Percentiles rank a stretch among this genome's conserved stretches.
Conservation (phyloP, 495 filamentous ascomycete species). For the Aspergillus coremiiformis region DNA sequence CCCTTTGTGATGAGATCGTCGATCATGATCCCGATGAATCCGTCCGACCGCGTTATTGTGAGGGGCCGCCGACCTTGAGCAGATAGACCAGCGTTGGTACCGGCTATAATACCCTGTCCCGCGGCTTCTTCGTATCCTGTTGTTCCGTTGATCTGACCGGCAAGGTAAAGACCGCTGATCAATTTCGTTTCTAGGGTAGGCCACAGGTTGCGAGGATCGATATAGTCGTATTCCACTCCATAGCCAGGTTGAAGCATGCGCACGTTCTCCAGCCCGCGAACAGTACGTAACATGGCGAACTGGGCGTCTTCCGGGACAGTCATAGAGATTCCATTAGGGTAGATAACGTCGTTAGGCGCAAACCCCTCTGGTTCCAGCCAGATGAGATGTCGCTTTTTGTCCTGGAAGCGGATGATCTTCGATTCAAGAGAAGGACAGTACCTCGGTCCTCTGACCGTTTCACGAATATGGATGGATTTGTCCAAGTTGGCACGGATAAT, state of each 20-base stretch:
- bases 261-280: slow-evolving; percentile 80
- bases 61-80: slow-evolving; percentile 57
- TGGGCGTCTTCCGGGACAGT: slow-evolving; percentile 85
- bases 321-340: slow-evolving; percentile 97
- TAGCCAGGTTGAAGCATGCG: slow-evolving; percentile 95
- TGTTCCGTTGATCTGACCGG: slow-evolving; percentile 96
- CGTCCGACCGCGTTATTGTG: slow-evolving; percentile 72
- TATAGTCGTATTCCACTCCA: slow-evolving; percentile 97
- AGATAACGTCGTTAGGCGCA: slow-evolving; percentile 74
- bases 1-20: slow-evolving; percentile 97
- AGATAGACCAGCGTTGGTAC: slow-evolving; percentile 83
- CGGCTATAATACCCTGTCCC: slow-evolving; percentile 86
- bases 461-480: slow-evolving; percentile 91
- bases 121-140: slow-evolving; percentile 98
- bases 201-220: slow-evolving; percentile 82
- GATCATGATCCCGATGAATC: slow-evolving; percentile 98
- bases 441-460: slow-evolving; percentile 86
- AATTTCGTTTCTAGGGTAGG: slow-evolving; percentile 89
- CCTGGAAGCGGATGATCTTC: slow-evolving; percentile 80
- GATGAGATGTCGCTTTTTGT: slow-evolving; percentile 74
- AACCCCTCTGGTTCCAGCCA: slow-evolving; percentile 98
- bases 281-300: slow-evolving; percentile 72
- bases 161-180: slow-evolving; percentile 83
- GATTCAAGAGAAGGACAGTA: slow-evolving; percentile 96
- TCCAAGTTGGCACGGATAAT: slow-evolving; percentile 80